These are phyloP conservation scores for Coemansia guatemalensis DNA, from an alignment of 192 early-diverging fungal species.

Conservation along the genomic window DNA sequence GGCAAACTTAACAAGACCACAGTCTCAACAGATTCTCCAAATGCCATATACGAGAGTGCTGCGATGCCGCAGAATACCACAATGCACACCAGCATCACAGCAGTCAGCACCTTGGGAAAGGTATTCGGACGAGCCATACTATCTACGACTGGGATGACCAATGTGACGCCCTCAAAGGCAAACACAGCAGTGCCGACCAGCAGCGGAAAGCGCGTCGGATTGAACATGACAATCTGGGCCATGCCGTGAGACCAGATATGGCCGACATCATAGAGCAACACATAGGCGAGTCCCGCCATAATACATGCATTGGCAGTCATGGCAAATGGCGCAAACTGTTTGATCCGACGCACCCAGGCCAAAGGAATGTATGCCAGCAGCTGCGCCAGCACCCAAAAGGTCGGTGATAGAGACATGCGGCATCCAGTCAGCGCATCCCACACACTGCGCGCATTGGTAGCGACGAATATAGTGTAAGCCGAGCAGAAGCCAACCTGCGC, in stretches of 20 bases:
- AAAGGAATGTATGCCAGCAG: slow-evolving; percentile 77
- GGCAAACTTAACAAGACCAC: slow-evolving; percentile 89
- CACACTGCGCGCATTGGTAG: slow-evolving; percentile 72
- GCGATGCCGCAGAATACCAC: slow-evolving; percentile 79
- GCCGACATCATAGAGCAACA: slow-evolving; percentile 75
- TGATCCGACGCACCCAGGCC: slow-evolving; percentile 88
- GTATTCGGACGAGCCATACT: slow-evolving; percentile 85
- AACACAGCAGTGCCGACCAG: slow-evolving; percentile 95
- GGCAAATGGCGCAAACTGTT: slow-evolving; percentile 82
- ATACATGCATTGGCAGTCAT: slow-evolving; percentile 93
- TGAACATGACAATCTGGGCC: slow-evolving; percentile 68
- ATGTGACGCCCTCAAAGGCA: slow-evolving; percentile 86
- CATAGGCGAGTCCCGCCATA: slow-evolving; percentile 79
- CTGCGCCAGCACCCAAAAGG: slow-evolving; percentile 77
- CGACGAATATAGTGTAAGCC: slow-evolving; percentile 88
- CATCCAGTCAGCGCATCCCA: slow-evolving; percentile 69
- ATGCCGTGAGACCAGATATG: slow-evolving; percentile 43
- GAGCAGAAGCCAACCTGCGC: slow-evolving; percentile 85
- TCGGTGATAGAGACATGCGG: slow-evolving; percentile 60
- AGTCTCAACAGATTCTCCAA: slow-evolving; percentile 83
- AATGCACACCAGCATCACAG: slow-evolving; percentile 74
- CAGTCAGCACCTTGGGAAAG: slow-evolving; percentile 76
- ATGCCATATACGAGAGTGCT: slow-evolving; percentile 77
- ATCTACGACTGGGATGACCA: slow-evolving; percentile 70
- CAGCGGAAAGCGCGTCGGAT: slow-evolving; percentile 73